Evolutionary conservation across 2,329 filamentous ascomycete species (phyloP), one percentile per base, ranked within the genome.

Genomic region (Penicillium sp.): DNA sequence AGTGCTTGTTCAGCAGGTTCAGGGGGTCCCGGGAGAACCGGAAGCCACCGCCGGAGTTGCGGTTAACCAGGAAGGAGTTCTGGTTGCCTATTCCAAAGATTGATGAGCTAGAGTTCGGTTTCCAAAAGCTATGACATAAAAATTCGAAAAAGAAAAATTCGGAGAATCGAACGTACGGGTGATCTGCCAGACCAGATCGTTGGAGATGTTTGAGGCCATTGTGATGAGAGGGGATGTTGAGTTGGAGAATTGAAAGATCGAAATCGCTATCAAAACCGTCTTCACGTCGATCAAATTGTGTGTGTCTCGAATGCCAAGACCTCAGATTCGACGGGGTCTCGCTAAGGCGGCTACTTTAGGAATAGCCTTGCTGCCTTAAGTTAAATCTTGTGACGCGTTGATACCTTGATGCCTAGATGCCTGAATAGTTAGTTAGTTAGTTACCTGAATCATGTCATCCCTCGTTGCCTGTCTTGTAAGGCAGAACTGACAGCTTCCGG

Each of bases 1-100:
- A 88, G 84, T 96, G 89, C 81, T 88, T 83, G 89, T 97, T 97
- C 78, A 82, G 84, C 80, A 97, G 81, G 87, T 97, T 99, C 70
- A 97, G 82, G 73, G 93, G 91, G 78, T 97, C 93, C 72, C 90
- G 89, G 70, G 93, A 97, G 86, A 99, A 92, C 81, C 90, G 89
- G 71, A 89, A 83, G 78, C 90, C 89, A 75, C 90, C 92, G 73
- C 83, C 83, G 72, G 81, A 80, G 77, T 86, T 88, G 82, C 91
- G 89, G 89, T 96, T 96, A 78, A 93, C 90, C 77, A 96, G 88
- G 86, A 83, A 96, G 77, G 91, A 82, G 83, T 96, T 96, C 82
- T 91, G 87, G 83, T 81, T 82, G 82, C 92, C 93, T 97, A 75
- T 67, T 61, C 50, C 61, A 53, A 49, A 54, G 25, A 48, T 51